A percentile compares a stretch with the other conserved stretches of the same genome.
Evolutionary conservation across 805 yeast species (phyloP).

Genomic region (Lachancea kluyveri): DNA sequence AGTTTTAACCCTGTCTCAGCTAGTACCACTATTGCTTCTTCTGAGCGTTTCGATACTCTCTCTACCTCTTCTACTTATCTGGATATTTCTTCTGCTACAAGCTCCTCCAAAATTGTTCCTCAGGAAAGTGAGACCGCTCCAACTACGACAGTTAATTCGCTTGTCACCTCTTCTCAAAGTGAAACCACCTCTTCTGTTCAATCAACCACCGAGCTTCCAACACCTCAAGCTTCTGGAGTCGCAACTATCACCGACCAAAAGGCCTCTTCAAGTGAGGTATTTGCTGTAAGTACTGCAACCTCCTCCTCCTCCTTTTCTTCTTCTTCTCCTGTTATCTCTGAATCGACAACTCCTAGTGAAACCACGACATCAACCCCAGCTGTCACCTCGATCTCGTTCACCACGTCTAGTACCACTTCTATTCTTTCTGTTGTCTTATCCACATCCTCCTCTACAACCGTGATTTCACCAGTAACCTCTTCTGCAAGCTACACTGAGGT

Average conservation of each 20-base stretch:
- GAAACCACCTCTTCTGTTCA: too few species aligned
- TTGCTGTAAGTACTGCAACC: too few species aligned
- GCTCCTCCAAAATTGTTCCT: not conserved
- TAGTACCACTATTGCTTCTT: conserved; percentile 3
- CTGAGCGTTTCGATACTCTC: not conserved
- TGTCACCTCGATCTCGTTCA: not conserved
- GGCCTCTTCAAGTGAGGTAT: too few species aligned
- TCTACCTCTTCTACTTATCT: not conserved
- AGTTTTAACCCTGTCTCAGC: not conserved
- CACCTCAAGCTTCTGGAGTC: too few species aligned
- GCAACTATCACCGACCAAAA: too few species aligned
- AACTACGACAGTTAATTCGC: too few species aligned
- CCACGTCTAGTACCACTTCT: conserved; percentile 6
- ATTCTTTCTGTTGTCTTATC: conserved; percentile 9
- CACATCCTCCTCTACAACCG: conserved; percentile 2
- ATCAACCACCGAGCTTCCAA: too few species aligned
- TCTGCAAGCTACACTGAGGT: conserved; percentile 1
- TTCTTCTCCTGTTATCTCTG: too few species aligned
- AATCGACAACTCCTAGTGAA: not conserved
- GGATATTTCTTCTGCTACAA: not conserved
- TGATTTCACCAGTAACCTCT: conserved; percentile 3
- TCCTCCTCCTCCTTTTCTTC: too few species aligned
- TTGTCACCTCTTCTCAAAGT: too few species aligned
- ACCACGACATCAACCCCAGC: not conserved
- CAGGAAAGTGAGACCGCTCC: too few species aligned